phyloP scores from a whole-genome alignment of 805 yeast genomes.

The Saccharomycopsis amapae region DNA sequence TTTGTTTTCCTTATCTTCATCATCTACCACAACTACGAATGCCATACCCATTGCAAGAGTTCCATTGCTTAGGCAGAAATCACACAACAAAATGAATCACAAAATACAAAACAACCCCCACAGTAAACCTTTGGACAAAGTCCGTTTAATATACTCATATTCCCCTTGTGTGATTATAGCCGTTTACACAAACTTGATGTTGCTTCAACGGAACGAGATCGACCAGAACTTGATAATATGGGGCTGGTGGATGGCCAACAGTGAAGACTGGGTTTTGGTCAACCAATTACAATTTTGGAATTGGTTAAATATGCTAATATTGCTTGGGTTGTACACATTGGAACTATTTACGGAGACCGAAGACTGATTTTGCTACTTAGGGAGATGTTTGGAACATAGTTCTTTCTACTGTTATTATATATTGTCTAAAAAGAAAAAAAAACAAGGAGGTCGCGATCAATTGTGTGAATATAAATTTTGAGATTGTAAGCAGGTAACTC shows the following conservation, averaged over 20 bases:
- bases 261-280: constrained; percentile 28
- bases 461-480: no score
- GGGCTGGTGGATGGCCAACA: constrained; percentile 41
- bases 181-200: constrained; percentile 87
- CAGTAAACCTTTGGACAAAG: constrained; percentile 22
- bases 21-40: neutral
- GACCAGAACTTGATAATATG: constrained; percentile 55
- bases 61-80: neutral
- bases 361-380: neutral
- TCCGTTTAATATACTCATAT: constrained; percentile 70
- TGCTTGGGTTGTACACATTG: constrained; percentile 69
- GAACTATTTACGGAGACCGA: constrained; percentile 47
- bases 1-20: constrained; percentile 3
- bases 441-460: no score
- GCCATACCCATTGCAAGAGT: neutral
- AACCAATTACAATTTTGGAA: constrained; percentile 96
- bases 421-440: no score
- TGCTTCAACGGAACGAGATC: constrained; percentile 77
- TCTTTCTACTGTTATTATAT: no score
- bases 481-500: no score
- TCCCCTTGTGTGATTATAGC: constrained; percentile 93
- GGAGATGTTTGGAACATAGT: no score
- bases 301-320: constrained; percentile 84
- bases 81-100: neutral
- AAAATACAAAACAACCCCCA: no score